Percentiles rank a stretch among this genome's conserved stretches.
Conservation (phyloP, 2,329 filamentous ascomycete genomes). For the Ascochyta fabae region DNA sequence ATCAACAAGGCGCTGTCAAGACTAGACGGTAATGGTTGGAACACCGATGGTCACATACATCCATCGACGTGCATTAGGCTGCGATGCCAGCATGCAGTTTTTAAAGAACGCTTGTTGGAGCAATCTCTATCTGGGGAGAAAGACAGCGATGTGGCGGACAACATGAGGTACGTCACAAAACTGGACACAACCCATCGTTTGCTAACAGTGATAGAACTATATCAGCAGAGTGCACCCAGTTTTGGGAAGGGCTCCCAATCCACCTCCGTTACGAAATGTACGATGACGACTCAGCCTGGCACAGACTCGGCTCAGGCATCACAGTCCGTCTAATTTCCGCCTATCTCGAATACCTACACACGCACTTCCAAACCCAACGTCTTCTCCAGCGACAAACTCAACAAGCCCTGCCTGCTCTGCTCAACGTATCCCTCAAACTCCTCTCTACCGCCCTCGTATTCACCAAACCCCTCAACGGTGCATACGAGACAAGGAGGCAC, state of each 20-base stretch:
- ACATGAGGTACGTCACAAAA: slow-evolving; percentile 35
- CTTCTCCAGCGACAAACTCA: slow-evolving; percentile 43
- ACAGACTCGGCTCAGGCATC: slow-evolving; percentile 28
- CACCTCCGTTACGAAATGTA: slow-evolving; percentile 47
- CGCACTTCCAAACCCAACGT: slow-evolving; percentile 44
- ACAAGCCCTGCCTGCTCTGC: slow-evolving; percentile 38
- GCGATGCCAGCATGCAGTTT: slow-evolving; percentile 34
- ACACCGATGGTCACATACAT: slow-evolving; percentile 35
- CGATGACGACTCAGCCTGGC: slow-evolving; percentile 41
- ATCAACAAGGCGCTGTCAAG: slow-evolving; percentile 36
- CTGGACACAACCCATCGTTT: no score
- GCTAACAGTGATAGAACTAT: slow-evolving; percentile 32
- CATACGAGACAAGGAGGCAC: slow-evolving; percentile 40
- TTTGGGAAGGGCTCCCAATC: slow-evolving; percentile 38
- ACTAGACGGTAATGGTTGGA: slow-evolving; percentile 42
- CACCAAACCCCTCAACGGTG: slow-evolving; percentile 41
- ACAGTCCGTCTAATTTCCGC: slow-evolving; percentile 37
- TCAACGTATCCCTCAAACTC: slow-evolving; percentile 44
- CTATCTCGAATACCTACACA: slow-evolving; percentile 46
- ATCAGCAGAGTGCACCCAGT: slow-evolving; percentile 33
- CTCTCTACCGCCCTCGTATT: slow-evolving; percentile 40
- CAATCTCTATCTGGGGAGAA: slow-evolving; percentile 42
- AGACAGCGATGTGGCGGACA: slow-evolving; percentile 35
- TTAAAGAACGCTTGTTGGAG: slow-evolving; percentile 43
- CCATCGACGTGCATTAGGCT: slow-evolving; percentile 38